Evolutionary conservation across 257 asterid genomes (phyloP).

Genomic region (Agastache rugosa): DNA sequence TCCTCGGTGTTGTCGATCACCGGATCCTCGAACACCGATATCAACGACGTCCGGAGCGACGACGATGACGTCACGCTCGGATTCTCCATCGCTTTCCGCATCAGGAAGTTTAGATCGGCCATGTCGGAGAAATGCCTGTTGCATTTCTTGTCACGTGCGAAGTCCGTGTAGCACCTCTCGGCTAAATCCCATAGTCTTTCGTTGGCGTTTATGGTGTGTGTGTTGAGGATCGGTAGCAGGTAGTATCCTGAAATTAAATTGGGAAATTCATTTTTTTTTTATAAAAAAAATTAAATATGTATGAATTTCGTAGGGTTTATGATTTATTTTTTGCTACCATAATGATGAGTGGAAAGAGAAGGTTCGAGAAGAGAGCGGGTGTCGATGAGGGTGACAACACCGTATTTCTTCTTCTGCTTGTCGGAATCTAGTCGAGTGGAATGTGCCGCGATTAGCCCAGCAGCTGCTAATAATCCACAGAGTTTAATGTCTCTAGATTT

Average conservation of each 20-base stretch:
- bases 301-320: too few relatives aligned
- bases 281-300: too few relatives aligned
- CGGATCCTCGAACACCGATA: conserved; percentile 72
- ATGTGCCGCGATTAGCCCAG: conserved; percentile 64
- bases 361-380: conserved; percentile 67
- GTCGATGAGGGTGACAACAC: conserved; percentile 61
- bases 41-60: conserved; percentile 56
- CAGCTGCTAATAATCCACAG: conserved; percentile 68
- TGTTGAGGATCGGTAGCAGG: conserved; percentile 50
- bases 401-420: conserved; percentile 59
- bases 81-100: conserved; percentile 65
- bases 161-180: conserved; percentile 40
- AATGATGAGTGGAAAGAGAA: conserved; percentile 53
- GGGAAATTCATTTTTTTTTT: not conserved
- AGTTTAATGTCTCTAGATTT: conserved; percentile 64
- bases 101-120: conserved; percentile 65
- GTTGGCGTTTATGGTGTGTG: conserved; percentile 38
- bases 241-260: conserved; percentile 42
- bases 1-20: conserved; percentile 50
- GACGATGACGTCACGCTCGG: conserved; percentile 65
- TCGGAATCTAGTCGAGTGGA: conserved; percentile 38
- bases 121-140: conserved; percentile 67
- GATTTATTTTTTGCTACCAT: conserved; percentile 37
- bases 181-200: conserved; percentile 60
- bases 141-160: conserved; percentile 49